phyloP scores from a whole-genome alignment of 495 filamentous ascomycete genomes.

The Aspergillus homomorphus region DNA sequence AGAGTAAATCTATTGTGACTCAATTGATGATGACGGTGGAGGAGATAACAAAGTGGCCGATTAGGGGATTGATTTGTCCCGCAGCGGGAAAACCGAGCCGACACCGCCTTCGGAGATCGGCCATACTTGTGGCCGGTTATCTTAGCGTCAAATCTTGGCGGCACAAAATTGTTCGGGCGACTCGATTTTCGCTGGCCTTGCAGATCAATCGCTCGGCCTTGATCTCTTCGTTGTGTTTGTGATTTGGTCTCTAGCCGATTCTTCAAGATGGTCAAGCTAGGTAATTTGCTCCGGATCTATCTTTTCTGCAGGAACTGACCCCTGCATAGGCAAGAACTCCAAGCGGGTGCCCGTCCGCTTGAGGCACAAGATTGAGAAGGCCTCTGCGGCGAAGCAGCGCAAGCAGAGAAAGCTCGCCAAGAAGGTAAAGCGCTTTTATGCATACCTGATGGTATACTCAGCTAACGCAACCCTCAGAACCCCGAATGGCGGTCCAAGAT shows the following conservation, averaged over 20 bases:
- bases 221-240: constrained; percentile 15
- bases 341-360: constrained; percentile 87
- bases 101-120: constrained; percentile 36
- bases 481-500: constrained; percentile 89
- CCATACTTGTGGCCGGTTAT: constrained; percentile 39
- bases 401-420: constrained; percentile 86
- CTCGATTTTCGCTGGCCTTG: constrained; percentile 5
- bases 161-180: constrained; percentile 27
- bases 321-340: constrained; percentile 74
- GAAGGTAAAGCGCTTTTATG: constrained; percentile 46
- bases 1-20: constrained; percentile 3
- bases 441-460: not conserved
- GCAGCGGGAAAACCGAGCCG: constrained; percentile 3
- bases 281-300: constrained; percentile 27
- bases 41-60: not conserved
- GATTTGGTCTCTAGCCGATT: constrained; percentile 10
- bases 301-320: constrained; percentile 1
- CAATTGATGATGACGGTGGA: constrained; percentile 10
- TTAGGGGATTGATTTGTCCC: not conserved
- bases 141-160: constrained; percentile 41
- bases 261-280: constrained; percentile 50
- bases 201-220: constrained; percentile 1
- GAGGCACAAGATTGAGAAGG: constrained; percentile 94
- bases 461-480: constrained; percentile 51
- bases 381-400: constrained; percentile 81